phyloP scores from a whole-genome alignment of 352 stramenopile species.

The Phytophthora lateralis region DNA sequence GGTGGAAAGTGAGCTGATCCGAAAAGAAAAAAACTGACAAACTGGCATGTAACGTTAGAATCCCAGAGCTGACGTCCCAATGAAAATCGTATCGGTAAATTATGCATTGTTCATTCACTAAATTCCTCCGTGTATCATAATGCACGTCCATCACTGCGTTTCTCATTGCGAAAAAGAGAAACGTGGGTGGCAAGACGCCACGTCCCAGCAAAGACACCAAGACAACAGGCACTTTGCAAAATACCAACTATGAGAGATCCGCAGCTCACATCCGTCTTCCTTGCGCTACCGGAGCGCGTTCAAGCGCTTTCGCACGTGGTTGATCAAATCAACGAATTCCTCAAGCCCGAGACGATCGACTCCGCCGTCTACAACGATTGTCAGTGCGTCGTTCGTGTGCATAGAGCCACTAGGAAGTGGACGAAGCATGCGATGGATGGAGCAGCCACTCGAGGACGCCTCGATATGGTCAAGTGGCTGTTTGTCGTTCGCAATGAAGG shows the following conservation, averaged over 20 bases:
- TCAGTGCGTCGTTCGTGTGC: constrained; percentile 14
- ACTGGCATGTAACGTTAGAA: background rate
- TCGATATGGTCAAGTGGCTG: constrained; percentile 32
- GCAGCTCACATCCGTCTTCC: background rate
- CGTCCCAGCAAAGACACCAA: constrained; percentile 1
- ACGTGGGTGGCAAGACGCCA: background rate
- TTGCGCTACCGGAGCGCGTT: background rate
- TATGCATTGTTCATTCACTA: background rate
- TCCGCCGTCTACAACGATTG: constrained; percentile 32
- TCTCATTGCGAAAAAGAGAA: constrained; percentile 1
- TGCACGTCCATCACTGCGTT: background rate
- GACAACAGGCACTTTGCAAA: background rate
- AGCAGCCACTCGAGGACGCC: constrained; percentile 22
- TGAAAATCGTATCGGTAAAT: background rate
- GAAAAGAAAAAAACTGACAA: constrained; percentile 9
- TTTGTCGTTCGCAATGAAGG: constrained; percentile 29
- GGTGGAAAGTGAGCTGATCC: constrained; percentile 2
- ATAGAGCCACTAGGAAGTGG: constrained; percentile 23
- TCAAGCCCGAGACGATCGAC: constrained; percentile 28
- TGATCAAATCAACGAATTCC: constrained; percentile 1
- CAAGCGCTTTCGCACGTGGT: constrained; percentile 3
- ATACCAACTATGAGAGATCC: background rate
- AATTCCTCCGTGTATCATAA: no score
- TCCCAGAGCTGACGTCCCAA: background rate
- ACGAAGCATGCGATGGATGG: constrained; percentile 27